Percentiles rank a stretch among this genome's conserved stretches.
Evolutionary conservation across 371 early-diverging fungal species (phyloP).

Genomic region (Lichtheimia corymbifera): DNA sequence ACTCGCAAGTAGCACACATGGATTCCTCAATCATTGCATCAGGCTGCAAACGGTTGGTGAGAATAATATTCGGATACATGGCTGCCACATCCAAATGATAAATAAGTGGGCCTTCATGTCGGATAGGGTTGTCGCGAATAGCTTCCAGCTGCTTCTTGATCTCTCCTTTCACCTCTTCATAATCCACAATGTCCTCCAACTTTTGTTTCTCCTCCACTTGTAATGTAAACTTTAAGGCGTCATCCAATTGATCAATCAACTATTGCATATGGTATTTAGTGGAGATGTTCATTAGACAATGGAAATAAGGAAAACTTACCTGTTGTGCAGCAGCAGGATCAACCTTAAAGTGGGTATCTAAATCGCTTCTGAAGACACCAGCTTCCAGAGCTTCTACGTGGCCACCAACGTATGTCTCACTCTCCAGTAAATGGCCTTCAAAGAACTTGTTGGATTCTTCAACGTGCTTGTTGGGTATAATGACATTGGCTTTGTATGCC

Average conservation of each 20-base stretch:
- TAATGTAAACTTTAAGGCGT: slow-evolving; percentile 87
- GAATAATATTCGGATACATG: slow-evolving; percentile 99
- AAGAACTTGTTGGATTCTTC: slow-evolving; percentile 77
- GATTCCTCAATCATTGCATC: slow-evolving; percentile 94
- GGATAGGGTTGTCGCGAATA: slow-evolving; percentile 74
- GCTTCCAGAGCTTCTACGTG: slow-evolving; percentile 99
- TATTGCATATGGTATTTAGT: slow-evolving; percentile 24
- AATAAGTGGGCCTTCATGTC: slow-evolving; percentile 86
- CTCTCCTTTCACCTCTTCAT: slow-evolving; percentile 66
- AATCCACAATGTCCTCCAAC: slow-evolving; percentile 73
- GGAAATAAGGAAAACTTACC: slow-evolving; percentile 31
- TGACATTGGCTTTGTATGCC: slow-evolving; percentile 88
- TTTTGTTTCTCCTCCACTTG: slow-evolving; percentile 76
- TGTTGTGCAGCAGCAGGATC: slow-evolving; percentile 76
- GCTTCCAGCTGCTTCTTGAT: slow-evolving; percentile 54
- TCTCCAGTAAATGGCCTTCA: slow-evolving; percentile 92
- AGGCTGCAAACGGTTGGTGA: slow-evolving; percentile 99
- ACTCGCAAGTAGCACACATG: slow-evolving; percentile 95
- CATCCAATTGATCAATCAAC: slow-evolving; percentile 91
- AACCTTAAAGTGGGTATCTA: slow-evolving; percentile 87
- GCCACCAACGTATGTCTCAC: slow-evolving; percentile 98
- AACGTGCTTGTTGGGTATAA: slow-evolving; percentile 96
- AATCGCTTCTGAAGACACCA: slow-evolving; percentile 98
- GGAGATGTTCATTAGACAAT: not conserved
- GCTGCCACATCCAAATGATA: slow-evolving; percentile 99